These are phyloP conservation scores for Elaeagnus macrophylla DNA, from an alignment of 306 rosid genomes.

Conservation along the genomic window DNA sequence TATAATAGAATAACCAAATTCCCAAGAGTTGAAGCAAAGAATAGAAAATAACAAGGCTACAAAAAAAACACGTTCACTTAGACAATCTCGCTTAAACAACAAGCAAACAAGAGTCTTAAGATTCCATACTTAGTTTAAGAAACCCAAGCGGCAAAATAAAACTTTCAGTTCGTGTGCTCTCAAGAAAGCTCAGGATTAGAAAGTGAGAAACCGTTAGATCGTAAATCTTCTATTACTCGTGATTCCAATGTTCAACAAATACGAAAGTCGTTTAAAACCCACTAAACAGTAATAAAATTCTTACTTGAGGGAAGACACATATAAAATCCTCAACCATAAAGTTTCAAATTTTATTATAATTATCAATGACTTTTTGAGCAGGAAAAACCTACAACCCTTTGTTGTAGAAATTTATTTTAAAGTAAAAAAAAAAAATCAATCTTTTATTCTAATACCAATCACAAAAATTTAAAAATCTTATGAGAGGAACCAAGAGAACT, in stretches of 20 bases:
- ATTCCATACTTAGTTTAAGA: constrained; percentile 33
- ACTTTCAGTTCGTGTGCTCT: constrained; percentile 19
- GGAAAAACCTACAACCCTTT: too few relatives aligned
- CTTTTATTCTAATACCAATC: constrained; percentile 17
- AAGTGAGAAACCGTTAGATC: background rate
- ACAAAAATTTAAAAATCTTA: constrained; percentile 1
- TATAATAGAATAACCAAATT: constrained; percentile 20
- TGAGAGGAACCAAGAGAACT: constrained; percentile 21
- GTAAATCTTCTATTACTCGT: constrained; percentile 13
- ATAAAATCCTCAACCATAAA: too few relatives aligned
- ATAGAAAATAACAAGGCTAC: constrained; percentile 28
- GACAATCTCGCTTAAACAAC: constrained; percentile 47
- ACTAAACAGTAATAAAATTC: too few relatives aligned
- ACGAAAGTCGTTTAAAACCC: too few relatives aligned
- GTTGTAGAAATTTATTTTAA: too few relatives aligned
- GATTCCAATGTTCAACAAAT: constrained; percentile 5
- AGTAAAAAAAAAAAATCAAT: too few relatives aligned
- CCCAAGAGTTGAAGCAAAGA: constrained; percentile 40
- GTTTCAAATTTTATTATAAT: too few relatives aligned
- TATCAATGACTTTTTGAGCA: too few relatives aligned
- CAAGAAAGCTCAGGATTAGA: constrained; percentile 23
- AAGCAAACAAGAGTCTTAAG: constrained; percentile 51
- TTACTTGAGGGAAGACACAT: too few relatives aligned
- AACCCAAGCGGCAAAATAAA: constrained; percentile 21
- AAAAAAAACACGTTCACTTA: constrained; percentile 22